These are phyloP conservation scores for Coffea eugenioides DNA, from an alignment of 257 asterid genomes.

Conservation along the genomic window DNA sequence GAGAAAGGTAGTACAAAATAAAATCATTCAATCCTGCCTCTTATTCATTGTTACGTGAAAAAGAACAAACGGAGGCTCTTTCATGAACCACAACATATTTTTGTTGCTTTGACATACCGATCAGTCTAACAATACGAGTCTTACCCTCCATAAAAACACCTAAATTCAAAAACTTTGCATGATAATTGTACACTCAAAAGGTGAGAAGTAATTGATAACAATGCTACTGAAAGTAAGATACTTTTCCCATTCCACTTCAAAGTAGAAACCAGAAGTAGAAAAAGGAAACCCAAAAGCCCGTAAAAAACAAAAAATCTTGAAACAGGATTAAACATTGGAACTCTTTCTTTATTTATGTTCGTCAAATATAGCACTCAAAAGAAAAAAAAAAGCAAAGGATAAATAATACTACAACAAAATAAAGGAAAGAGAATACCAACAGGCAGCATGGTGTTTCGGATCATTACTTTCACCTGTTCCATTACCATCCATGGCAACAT, in stretches of 20 bases:
- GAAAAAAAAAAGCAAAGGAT: background rate
- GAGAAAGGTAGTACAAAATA: too few species aligned
- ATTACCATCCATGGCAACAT: background rate
- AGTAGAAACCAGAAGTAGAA: background rate
- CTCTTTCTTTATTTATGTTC: background rate
- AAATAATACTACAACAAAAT: background rate
- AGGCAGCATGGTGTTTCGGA: conserved; percentile 19
- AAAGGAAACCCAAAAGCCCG: background rate
- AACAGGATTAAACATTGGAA: background rate
- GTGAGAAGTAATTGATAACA: background rate
- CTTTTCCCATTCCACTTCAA: too few species aligned
- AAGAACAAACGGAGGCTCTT: background rate
- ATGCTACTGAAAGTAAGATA: too few species aligned
- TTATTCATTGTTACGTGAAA: background rate
- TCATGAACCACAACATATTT: background rate
- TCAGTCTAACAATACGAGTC: background rate
- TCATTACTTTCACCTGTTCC: conserved; percentile 11
- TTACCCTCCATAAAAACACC: background rate
- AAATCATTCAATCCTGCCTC: too few species aligned
- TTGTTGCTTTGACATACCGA: background rate
- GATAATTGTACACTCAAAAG: background rate
- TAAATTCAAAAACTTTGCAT: background rate
- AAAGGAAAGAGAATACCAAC: conserved; percentile 23
- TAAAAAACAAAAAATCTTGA: background rate
- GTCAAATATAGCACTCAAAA: background rate